Percentiles rank a stretch among this genome's conserved stretches.
phyloP scores from a whole-genome alignment of 768 basidiomycete species.

The Trametes gibbosa region DNA sequence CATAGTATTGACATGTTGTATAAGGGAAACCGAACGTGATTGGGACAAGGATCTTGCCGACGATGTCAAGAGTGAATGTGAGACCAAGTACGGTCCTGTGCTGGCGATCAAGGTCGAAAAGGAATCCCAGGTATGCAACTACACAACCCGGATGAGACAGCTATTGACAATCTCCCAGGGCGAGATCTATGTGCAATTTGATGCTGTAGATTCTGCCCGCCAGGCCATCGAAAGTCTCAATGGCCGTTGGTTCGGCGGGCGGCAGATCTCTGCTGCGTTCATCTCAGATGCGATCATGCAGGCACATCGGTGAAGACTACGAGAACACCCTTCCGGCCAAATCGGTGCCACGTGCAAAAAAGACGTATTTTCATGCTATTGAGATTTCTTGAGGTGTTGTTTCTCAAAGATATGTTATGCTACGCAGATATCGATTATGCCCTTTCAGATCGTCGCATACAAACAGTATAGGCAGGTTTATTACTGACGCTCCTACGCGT shows the following conservation, averaged over 20 bases:
- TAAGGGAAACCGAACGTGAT: slow-evolving; percentile 89
- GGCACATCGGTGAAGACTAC: slow-evolving; percentile 67
- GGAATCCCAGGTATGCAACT: slow-evolving; percentile 78
- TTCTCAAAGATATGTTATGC: slow-evolving; percentile 22
- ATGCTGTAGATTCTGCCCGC: slow-evolving; percentile 72
- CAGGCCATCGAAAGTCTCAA: slow-evolving; percentile 88
- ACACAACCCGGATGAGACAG: not conserved
- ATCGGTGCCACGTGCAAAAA: slow-evolving; percentile 4
- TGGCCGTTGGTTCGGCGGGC: slow-evolving; percentile 96
- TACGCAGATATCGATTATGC: slow-evolving; percentile 23
- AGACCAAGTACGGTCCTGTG: slow-evolving; percentile 86
- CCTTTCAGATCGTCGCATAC: slow-evolving; percentile 6
- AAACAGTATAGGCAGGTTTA: slow-evolving; percentile 38
- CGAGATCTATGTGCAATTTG: slow-evolving; percentile 96
- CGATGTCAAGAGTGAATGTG: slow-evolving; percentile 93
- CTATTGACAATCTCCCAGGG: slow-evolving; percentile 50
- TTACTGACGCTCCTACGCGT: slow-evolving; percentile 29
- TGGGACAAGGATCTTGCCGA: slow-evolving; percentile 97
- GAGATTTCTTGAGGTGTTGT: slow-evolving; percentile 10
- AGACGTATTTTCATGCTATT: slow-evolving; percentile 20
- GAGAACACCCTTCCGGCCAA: not conserved
- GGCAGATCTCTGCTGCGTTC: slow-evolving; percentile 81
- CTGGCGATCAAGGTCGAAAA: slow-evolving; percentile 89
- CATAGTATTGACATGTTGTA: slow-evolving; percentile 8
- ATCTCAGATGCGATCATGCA: slow-evolving; percentile 94